These are phyloP conservation scores for Prunus mume DNA, from an alignment of 306 rosid species.

Conservation along the genomic window DNA sequence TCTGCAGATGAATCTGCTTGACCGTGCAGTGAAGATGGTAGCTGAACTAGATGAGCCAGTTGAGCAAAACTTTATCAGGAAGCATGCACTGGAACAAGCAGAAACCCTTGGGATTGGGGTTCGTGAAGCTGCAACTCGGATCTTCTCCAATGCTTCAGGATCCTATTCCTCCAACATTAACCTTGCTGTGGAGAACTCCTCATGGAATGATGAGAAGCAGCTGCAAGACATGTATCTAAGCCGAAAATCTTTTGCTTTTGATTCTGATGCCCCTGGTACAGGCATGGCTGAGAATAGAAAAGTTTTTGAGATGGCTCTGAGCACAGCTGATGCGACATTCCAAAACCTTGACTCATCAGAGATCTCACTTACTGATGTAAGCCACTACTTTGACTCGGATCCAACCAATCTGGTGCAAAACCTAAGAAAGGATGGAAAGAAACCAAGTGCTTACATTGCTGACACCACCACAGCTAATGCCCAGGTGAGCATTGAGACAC, in stretches of 20 bases:
- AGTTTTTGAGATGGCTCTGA: conserved; percentile 96
- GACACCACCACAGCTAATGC: conserved; percentile 99
- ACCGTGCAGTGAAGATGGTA: conserved; percentile 96
- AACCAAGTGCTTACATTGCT: conserved; percentile 94
- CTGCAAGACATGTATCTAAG: conserved; percentile 98
- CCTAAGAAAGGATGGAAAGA: conserved; percentile 94
- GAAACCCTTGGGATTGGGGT: conserved; percentile 74
- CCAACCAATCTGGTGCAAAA: conserved; percentile 95
- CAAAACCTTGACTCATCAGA: conserved; percentile 97
- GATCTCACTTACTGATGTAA: conserved; percentile 96
- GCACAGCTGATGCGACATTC: conserved; percentile 99
- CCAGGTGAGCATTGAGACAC: conserved; percentile 50
- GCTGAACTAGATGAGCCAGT: conserved; percentile 92
- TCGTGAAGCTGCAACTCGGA: conserved; percentile 94
- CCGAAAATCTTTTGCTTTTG: conserved; percentile 91
- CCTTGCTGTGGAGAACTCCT: conserved; percentile 95
- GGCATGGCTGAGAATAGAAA: conserved; percentile 92
- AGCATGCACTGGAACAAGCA: conserved; percentile 93
- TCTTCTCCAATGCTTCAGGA: conserved; percentile 97
- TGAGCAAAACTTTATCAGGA: conserved; percentile 75
- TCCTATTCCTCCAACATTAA: conserved; percentile 95
- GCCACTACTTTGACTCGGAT: conserved; percentile 97
- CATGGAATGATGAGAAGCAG: conserved; percentile 99
- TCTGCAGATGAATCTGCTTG: conserved; percentile 90
- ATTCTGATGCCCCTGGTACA: conserved; percentile 84